These are phyloP conservation scores for Pilatotrama ljubarskyi DNA, from an alignment of 768 basidiomycete genomes.

Conservation along the genomic window DNA sequence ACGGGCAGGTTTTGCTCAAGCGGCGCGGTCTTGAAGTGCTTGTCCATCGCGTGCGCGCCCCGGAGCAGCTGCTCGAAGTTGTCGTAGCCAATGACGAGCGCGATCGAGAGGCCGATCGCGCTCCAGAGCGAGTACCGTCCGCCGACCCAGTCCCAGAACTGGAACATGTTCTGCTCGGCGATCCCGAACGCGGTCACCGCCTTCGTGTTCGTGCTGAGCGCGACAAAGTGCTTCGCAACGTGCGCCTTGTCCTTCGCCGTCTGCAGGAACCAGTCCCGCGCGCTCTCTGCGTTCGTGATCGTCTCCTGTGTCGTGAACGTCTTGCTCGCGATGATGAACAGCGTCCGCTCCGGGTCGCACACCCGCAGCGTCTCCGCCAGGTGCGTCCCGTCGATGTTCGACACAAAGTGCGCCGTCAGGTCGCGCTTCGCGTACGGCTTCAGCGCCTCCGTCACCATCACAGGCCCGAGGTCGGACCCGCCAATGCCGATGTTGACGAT, in stretches of 20 bases:
- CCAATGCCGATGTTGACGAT: slow-evolving; percentile 99
- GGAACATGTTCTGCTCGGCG: slow-evolving; percentile 92
- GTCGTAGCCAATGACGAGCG: slow-evolving; percentile 89
- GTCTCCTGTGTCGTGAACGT: slow-evolving; percentile 99
- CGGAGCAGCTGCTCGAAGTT: slow-evolving; percentile 88
- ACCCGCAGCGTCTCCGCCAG: slow-evolving; percentile 81
- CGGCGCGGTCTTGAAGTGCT: slow-evolving; percentile 88
- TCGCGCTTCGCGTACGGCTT: slow-evolving; percentile 91
- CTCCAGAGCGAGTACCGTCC: slow-evolving; percentile 98
- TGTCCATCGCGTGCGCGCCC: slow-evolving; percentile 97
- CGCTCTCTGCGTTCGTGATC: slow-evolving; percentile 96
- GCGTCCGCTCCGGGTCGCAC: slow-evolving; percentile 87
- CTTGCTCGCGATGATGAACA: slow-evolving; percentile 99
- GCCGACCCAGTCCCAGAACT: slow-evolving; percentile 99
- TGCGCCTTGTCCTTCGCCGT: slow-evolving; percentile 83
- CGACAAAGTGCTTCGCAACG: slow-evolving; percentile 98
- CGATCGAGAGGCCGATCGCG: slow-evolving; percentile 95
- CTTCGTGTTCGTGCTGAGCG: slow-evolving; percentile 93
- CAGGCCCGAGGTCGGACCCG: slow-evolving; percentile 95
- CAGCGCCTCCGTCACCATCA: slow-evolving; percentile 98
- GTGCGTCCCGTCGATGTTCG: slow-evolving; percentile 98
- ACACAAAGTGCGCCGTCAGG: slow-evolving; percentile 85
- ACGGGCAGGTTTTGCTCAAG: slow-evolving; percentile 92
- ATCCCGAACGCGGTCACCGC: slow-evolving; percentile 96
- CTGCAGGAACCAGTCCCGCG: slow-evolving; percentile 90